These are phyloP conservation scores for Cytospora piceicola DNA, from an alignment of 2,329 filamentous ascomycete species.

Conservation along the genomic window DNA sequence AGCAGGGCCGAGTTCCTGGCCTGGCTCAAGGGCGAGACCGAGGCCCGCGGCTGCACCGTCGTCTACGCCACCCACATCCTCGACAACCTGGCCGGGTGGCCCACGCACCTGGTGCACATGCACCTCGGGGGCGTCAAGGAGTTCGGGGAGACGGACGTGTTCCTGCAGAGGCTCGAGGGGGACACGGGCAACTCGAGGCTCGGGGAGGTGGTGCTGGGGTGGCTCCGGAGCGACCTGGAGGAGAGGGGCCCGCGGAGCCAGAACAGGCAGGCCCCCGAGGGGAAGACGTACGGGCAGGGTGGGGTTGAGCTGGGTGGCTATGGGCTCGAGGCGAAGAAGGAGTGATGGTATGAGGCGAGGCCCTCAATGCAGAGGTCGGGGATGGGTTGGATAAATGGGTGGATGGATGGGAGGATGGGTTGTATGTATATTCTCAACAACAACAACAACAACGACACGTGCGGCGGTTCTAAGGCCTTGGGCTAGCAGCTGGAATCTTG, in stretches of 20 bases:
- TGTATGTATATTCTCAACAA: no score
- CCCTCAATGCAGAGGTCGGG: not conserved
- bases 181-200: slow-evolving; percentile 75
- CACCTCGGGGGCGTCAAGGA: slow-evolving; percentile 85
- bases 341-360: slow-evolving; percentile 25
- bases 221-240: slow-evolving; percentile 80
- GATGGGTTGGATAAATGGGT: slow-evolving; percentile 8
- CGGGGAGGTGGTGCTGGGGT: slow-evolving; percentile 84
- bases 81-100: slow-evolving; percentile 93
- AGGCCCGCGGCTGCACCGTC: slow-evolving; percentile 80
- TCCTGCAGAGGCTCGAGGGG: slow-evolving; percentile 61
- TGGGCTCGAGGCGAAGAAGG: slow-evolving; percentile 55
- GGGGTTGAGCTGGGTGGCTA: slow-evolving; percentile 60
- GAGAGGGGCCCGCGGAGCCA: slow-evolving; percentile 76
- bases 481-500: not conserved
- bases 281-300: slow-evolving; percentile 62
- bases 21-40: slow-evolving; percentile 87
- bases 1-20: slow-evolving; percentile 81
- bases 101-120: slow-evolving; percentile 96
- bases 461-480: not conserved
- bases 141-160: slow-evolving; percentile 75
- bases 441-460: slow-evolving; percentile 16
- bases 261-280: slow-evolving; percentile 59
- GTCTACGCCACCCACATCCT: slow-evolving; percentile 98
- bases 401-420: slow-evolving; percentile 1